Base-by-base conservation (phyloP, 495 filamentous ascomycete genomes). In the Podospora anserina region DNA sequence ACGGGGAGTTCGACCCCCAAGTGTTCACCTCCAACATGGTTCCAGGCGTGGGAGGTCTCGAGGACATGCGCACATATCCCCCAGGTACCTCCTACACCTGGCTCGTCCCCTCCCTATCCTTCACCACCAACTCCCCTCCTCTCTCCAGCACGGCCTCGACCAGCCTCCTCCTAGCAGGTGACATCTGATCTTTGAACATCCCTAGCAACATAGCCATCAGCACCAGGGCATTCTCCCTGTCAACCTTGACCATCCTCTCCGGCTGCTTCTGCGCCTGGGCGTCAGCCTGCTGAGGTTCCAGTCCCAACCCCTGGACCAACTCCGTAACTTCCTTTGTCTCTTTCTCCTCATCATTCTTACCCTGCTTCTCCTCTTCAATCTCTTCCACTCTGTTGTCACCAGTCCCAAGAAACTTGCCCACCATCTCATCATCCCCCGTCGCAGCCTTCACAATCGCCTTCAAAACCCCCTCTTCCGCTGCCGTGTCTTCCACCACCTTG, bases 151-250 rank as follows among this genome's bases (percentile, higher is more conserved):
- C 39, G 44, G 76, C 76, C 60, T 78, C 72, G 55, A 82, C 77
- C 27, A 79, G 64, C 44, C 68, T 69, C 64, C 71, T 71, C 39
- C 75, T 74, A 61, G 76, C 64, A 6, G 74, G 55, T 20, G 79
- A 70, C 72, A 86, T 69, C 11, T 80, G 69, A 4, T 77, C 75
- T 0, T 80, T 71, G 71, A 83, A 80, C 68, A 81, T 80, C 70
- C 81, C 82, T 67, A 90, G 67, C 34, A 92, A 68, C 69, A 88
- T 86, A 54, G 86, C 84, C 3, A 88, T 73, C 53, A 92, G 79
- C 23, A 92, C 82, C 62, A 90, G 75, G 0, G 80, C 86, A 72
- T 93, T 92, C 69, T 88, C 87, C 11, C 86, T 83, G 70, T 92
- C 88, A 16, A 82, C 74, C 18, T 75, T 69, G 2, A 74, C 72